A percentile compares a stretch with the other conserved stretches of the same genome.
These are phyloP conservation scores for Globisporangium nodosum DNA, from an alignment of 352 stramenopile species.

Conservation along the genomic window DNA sequence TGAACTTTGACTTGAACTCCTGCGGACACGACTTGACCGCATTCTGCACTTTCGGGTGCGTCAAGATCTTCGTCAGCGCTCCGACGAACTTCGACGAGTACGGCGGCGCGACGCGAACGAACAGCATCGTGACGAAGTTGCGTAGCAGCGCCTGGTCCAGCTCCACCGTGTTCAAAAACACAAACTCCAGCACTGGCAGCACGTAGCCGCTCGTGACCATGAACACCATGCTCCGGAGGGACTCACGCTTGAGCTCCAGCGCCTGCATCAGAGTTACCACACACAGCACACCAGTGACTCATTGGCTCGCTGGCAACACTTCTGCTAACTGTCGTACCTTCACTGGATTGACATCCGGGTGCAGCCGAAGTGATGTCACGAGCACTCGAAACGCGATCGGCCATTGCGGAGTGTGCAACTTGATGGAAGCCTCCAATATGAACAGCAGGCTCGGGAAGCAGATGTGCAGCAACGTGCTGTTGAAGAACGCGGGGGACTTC, in stretches of 20 bases:
- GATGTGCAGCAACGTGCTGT: slow-evolving; percentile 80
- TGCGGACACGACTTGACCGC: slow-evolving; percentile 73
- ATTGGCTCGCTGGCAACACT: neutral
- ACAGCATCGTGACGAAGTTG: slow-evolving; percentile 82
- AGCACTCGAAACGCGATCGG: slow-evolving; percentile 78
- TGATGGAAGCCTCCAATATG: slow-evolving; percentile 75
- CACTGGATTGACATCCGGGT: slow-evolving; percentile 78
- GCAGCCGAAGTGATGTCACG: slow-evolving; percentile 63
- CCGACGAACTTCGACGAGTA: slow-evolving; percentile 76
- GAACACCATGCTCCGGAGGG: slow-evolving; percentile 80
- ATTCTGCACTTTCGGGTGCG: slow-evolving; percentile 81
- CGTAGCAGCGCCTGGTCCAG: slow-evolving; percentile 79
- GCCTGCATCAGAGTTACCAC: slow-evolving; percentile 17
- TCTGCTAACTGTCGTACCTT: slow-evolving; percentile 30
- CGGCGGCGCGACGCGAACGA: slow-evolving; percentile 61
- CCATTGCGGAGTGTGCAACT: slow-evolving; percentile 74
- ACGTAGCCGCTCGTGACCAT: slow-evolving; percentile 87
- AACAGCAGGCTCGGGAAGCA: slow-evolving; percentile 78
- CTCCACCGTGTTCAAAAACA: slow-evolving; percentile 72
- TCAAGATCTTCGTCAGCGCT: slow-evolving; percentile 66
- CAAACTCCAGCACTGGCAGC: slow-evolving; percentile 77
- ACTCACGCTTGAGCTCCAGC: slow-evolving; percentile 79
- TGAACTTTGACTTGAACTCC: slow-evolving; percentile 75
- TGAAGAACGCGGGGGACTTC: slow-evolving; percentile 67
- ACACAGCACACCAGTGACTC: neutral